Percentiles rank a stretch among this genome's conserved stretches.
These are phyloP conservation scores for Dictyostelium capitatum DNA, from an alignment of 78 protist genomes.

Conservation along the genomic window DNA sequence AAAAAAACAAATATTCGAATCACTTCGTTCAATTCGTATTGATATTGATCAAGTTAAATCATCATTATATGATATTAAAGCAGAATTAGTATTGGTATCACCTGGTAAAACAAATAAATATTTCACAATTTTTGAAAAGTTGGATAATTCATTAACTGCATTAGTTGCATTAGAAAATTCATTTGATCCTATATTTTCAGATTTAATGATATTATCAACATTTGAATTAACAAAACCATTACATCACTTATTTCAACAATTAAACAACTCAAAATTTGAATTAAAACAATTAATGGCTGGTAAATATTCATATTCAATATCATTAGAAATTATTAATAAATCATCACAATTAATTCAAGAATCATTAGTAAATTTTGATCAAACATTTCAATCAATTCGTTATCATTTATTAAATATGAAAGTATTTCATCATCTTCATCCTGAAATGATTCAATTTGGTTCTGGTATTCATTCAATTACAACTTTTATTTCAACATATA, in stretches of 20 bases:
- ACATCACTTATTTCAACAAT: background rate
- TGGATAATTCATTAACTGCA: conserved; percentile 18
- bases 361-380: background rate
- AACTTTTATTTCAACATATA: conserved; percentile 14
- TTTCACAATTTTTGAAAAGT: background rate
- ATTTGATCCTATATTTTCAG: conserved; percentile 14
- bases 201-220: conserved; percentile 23
- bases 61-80: conserved; percentile 24
- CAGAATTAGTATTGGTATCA: conserved; percentile 12
- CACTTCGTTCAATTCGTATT: conserved; percentile 13
- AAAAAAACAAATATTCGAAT: background rate
- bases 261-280: background rate
- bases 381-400: conserved; percentile 25
- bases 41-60: conserved; percentile 8
- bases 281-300: conserved; percentile 4
- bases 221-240: conserved; percentile 6
- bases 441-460: conserved; percentile 76
- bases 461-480: conserved; percentile 47
- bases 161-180: conserved; percentile 59
- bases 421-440: conserved; percentile 28
- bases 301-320: background rate
- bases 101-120: conserved; percentile 3
- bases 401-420: conserved; percentile 26
- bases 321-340: background rate
- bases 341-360: background rate